These are phyloP conservation scores for Orbilia quercus DNA, from an alignment of 2,329 filamentous ascomycete species.

Conservation along the genomic window DNA sequence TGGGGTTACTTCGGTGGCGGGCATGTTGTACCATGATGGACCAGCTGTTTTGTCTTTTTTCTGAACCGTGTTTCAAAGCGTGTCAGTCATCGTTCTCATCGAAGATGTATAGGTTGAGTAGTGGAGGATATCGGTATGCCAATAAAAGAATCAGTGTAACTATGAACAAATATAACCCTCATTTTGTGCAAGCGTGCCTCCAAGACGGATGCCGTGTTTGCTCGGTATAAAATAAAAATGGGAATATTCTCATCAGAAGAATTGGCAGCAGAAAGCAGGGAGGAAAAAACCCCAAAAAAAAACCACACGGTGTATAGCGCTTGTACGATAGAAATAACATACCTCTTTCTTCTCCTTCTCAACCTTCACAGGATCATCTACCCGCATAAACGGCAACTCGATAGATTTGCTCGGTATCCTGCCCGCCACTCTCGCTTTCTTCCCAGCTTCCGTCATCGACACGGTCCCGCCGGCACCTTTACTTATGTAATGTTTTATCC, in stretches of 20 bases:
- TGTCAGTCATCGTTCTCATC: not conserved
- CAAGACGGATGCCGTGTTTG: slow-evolving; percentile 81
- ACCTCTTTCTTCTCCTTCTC: slow-evolving; percentile 53
- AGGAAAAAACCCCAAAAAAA: too few species aligned
- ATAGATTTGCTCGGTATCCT: slow-evolving; percentile 22
- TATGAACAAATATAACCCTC: slow-evolving; percentile 76
- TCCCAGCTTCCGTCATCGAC: slow-evolving; percentile 38
- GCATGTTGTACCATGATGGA: slow-evolving; percentile 85
- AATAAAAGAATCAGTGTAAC: slow-evolving; percentile 72
- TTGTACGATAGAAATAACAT: not conserved
- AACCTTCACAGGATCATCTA: slow-evolving; percentile 47
- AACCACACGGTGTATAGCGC: not conserved
- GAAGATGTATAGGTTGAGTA: slow-evolving; percentile 33
- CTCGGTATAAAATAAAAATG: slow-evolving; percentile 77
- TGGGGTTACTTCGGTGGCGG: slow-evolving; percentile 82
- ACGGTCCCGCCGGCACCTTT: slow-evolving; percentile 37
- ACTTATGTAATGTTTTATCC: slow-evolving; percentile 36
- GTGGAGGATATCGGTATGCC: slow-evolving; percentile 64
- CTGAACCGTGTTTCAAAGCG: slow-evolving; percentile 46
- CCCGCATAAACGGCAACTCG: slow-evolving; percentile 49
- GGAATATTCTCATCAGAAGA: slow-evolving; percentile 81
- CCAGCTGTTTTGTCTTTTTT: slow-evolving; percentile 74
- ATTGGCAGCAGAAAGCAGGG: slow-evolving; percentile 28
- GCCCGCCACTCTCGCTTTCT: slow-evolving; percentile 25
- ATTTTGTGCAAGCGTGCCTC: slow-evolving; percentile 75